phyloP scores from a whole-genome alignment of 139 green algal genomes.

The Closterium sp. region DNA sequence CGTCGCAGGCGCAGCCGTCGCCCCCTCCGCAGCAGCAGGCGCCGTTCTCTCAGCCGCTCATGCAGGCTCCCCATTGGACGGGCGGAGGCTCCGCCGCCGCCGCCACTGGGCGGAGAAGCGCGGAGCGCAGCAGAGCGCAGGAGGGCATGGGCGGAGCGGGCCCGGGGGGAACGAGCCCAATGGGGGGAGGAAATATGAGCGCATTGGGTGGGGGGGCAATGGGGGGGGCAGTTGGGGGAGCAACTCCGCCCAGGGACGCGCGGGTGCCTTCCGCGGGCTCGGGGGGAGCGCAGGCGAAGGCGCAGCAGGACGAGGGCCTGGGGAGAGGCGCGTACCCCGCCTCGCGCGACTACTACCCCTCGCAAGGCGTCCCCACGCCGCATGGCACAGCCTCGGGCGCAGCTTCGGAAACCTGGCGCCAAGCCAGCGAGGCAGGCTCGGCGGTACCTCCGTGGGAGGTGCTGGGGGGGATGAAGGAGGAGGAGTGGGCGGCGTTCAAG shows the following conservation, averaged over 20 bases:
- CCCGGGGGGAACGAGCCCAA: not conserved
- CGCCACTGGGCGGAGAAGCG: not conserved
- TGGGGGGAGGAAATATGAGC: not conserved
- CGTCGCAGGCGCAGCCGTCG: not conserved
- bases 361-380: not conserved
- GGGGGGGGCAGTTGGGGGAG: not conserved
- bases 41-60: not conserved
- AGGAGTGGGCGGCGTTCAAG: not conserved
- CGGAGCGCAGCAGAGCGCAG: not conserved
- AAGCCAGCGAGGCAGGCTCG: not conserved
- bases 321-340: not conserved
- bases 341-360: not conserved
- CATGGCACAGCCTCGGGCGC: not conserved
- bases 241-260: not conserved
- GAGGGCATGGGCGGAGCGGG: not conserved
- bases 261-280: not conserved
- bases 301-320: not conserved
- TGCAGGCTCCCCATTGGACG: not conserved
- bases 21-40: not conserved
- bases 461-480: not conserved
- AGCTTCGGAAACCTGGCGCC: not conserved
- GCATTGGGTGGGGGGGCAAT: not conserved
- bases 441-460: not conserved
- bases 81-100: not conserved
- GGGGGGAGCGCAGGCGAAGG: not conserved